Evolutionary conservation across 169 alveolate species (phyloP).

Genomic region (Plasmodium knowlesi): DNA sequence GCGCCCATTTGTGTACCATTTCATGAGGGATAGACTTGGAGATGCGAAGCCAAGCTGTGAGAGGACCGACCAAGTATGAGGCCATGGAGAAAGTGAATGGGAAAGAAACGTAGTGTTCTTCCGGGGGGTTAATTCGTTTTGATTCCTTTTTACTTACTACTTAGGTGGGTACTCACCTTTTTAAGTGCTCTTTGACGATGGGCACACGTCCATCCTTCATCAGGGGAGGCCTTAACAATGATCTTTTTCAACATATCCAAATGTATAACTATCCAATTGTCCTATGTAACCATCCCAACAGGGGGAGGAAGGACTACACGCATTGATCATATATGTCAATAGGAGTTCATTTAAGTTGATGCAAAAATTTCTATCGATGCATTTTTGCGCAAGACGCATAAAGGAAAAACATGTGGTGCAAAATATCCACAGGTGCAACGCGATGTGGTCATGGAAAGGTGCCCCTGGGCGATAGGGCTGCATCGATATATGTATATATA

Average conservation of each 20-base stretch:
- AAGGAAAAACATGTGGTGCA: neutral
- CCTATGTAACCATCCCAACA: neutral
- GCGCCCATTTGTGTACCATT: constrained; percentile 40
- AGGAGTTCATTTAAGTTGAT: neutral
- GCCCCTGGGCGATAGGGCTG: neutral
- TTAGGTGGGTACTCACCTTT: neutral
- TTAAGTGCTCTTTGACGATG: neutral
- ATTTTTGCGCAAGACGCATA: neutral
- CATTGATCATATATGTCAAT: neutral
- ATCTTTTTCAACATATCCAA: neutral
- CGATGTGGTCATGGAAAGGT: neutral
- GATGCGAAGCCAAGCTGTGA: neutral
- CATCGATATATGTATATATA: neutral
- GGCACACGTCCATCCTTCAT: neutral
- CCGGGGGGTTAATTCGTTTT: neutral
- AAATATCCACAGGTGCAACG: neutral
- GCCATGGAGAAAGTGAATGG: neutral
- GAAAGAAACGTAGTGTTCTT: neutral
- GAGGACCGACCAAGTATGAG: neutral
- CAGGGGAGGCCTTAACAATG: neutral
- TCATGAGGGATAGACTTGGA: constrained; percentile 15
- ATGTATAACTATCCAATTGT: neutral
- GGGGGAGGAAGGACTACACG: neutral
- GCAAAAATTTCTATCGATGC: neutral
- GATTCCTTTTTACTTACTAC: neutral